Evolutionary conservation across 2,329 filamentous ascomycete species (phyloP).

Genomic region (Rhynchosporium agropyri): DNA sequence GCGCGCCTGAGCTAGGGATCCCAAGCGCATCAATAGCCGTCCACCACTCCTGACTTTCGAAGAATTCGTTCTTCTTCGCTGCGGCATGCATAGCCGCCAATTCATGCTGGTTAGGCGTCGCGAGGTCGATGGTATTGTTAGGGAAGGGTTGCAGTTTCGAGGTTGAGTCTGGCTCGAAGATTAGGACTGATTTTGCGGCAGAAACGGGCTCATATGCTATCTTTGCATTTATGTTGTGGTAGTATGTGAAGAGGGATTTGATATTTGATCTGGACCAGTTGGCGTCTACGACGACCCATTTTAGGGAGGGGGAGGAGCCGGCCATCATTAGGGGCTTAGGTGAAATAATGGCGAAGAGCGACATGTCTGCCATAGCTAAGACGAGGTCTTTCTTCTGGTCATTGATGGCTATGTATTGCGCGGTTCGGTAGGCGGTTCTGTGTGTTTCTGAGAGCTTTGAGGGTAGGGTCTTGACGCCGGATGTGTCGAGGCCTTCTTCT

Average conservation of each 20-base stretch:
- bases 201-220: constrained; percentile 91
- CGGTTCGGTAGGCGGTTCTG: constrained; percentile 58
- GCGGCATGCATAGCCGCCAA: constrained; percentile 75
- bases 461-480: constrained; percentile 52
- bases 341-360: constrained; percentile 53
- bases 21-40: constrained; percentile 75
- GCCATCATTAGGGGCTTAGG: constrained; percentile 41
- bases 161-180: constrained; percentile 52
- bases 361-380: constrained; percentile 96
- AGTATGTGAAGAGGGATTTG: constrained; percentile 66
- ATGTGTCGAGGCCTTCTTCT: constrained; percentile 63
- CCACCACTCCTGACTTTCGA: constrained; percentile 78
- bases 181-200: constrained; percentile 71
- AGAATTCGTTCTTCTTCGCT: constrained; percentile 66
- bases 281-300: constrained; percentile 81
- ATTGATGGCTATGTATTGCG: constrained; percentile 91
- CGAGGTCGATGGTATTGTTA: constrained; percentile 66
- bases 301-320: constrained; percentile 35
- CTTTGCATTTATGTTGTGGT: constrained; percentile 56
- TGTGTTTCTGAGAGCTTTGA: not conserved
- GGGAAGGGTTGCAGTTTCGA: constrained; percentile 54
- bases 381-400: constrained; percentile 79
- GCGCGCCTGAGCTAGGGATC: constrained; percentile 67
- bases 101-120: constrained; percentile 83
- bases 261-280: constrained; percentile 78